Evolutionary conservation across 768 basidiomycete species (phyloP).

Genomic region (Russula virescens): DNA sequence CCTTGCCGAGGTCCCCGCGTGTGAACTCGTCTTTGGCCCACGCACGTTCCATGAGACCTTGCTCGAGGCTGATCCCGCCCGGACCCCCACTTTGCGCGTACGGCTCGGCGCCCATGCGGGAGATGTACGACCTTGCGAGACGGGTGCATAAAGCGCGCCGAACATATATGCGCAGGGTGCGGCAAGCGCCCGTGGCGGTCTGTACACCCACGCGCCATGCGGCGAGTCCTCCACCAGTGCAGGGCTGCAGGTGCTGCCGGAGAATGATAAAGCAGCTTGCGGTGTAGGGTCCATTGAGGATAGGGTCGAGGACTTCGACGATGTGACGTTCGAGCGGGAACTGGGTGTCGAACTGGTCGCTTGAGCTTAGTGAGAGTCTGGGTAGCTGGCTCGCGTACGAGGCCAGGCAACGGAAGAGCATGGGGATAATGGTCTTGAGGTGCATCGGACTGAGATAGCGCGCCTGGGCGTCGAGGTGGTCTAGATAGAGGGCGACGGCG

Average conservation of each 20-base stretch:
- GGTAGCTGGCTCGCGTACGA: constrained; percentile 64
- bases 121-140: constrained; percentile 63
- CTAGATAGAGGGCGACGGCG: constrained; percentile 56
- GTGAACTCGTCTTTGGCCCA: constrained; percentile 65
- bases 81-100: constrained; percentile 59
- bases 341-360: constrained; percentile 29
- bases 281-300: constrained; percentile 62
- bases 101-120: constrained; percentile 43
- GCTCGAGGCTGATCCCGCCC: constrained; percentile 52
- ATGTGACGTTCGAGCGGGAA: constrained; percentile 48
- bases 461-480: constrained; percentile 54
- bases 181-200: constrained; percentile 31
- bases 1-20: constrained; percentile 59
- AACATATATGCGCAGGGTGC: constrained; percentile 58
- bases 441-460: constrained; percentile 52
- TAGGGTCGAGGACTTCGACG: constrained; percentile 47
- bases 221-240: constrained; percentile 26
- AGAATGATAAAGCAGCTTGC: constrained; percentile 59
- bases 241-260: constrained; percentile 52
- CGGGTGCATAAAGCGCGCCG: constrained; percentile 55
- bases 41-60: constrained; percentile 62
- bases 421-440: constrained; percentile 54
- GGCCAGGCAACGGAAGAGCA: constrained; percentile 66
- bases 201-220: constrained; percentile 25
- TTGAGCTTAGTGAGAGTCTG: constrained; percentile 51